These are phyloP conservation scores for Westerdykella sp. DNA, from an alignment of 2,329 filamentous ascomycete genomes.

Conservation along the genomic window DNA sequence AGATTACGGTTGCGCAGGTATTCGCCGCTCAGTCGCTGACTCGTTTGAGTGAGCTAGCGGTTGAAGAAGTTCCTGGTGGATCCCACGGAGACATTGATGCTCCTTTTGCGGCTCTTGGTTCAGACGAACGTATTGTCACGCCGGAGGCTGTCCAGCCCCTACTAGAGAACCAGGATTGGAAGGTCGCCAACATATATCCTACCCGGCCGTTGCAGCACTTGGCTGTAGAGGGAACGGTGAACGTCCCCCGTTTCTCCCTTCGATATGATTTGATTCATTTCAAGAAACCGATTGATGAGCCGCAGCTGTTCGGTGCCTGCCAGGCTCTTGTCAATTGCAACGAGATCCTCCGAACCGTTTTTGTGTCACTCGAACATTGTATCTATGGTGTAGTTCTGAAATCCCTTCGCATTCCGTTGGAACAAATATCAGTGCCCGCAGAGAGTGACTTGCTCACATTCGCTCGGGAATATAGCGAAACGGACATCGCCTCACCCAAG, in stretches of 20 bases:
- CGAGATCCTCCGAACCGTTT: slow-evolving; percentile 62
- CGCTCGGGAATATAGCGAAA: slow-evolving; percentile 48
- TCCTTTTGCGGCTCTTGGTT: slow-evolving; percentile 49
- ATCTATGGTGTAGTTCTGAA: slow-evolving; percentile 56
- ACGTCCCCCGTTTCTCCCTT: slow-evolving; percentile 54
- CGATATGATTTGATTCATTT: slow-evolving; percentile 62
- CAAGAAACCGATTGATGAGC: slow-evolving; percentile 45
- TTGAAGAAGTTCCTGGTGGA: slow-evolving; percentile 30
- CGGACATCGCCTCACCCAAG: slow-evolving; percentile 52
- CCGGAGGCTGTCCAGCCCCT: slow-evolving; percentile 46
- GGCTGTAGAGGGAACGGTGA: slow-evolving; percentile 53
- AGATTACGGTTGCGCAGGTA: slow-evolving; percentile 41
- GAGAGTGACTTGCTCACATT: slow-evolving; percentile 49
- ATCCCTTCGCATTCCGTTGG: slow-evolving; percentile 47
- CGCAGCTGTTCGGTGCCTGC: slow-evolving; percentile 47
- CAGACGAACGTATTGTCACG: slow-evolving; percentile 42
- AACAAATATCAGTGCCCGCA: slow-evolving; percentile 32
- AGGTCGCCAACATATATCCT: slow-evolving; percentile 52
- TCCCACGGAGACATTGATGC: slow-evolving; percentile 23
- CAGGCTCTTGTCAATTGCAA: slow-evolving; percentile 53
- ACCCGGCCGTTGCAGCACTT: slow-evolving; percentile 54
- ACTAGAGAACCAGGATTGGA: slow-evolving; percentile 48
- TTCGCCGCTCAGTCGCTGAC: slow-evolving; percentile 40
- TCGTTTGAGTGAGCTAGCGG: slow-evolving; percentile 21
- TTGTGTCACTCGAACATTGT: slow-evolving; percentile 46